A percentile compares a stretch with the other conserved stretches of the same genome.
Evolutionary conservation across 305 asterid genomes (phyloP).

Genomic region (Fraxinus sp.): DNA sequence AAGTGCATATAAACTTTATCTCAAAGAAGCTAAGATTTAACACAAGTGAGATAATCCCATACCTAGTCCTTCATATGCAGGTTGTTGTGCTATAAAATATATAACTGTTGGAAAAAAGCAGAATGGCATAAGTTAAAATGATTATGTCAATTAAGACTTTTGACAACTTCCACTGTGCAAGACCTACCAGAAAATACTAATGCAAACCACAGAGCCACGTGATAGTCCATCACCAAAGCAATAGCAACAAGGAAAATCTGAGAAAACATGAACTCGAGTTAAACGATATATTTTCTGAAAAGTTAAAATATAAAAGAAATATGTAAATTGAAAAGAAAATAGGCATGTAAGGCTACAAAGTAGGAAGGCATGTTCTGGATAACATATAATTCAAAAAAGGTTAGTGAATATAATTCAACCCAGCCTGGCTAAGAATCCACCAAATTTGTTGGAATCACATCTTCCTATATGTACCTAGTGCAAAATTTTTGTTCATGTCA

Average conservation of each 20-base stretch:
- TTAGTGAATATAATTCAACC: neutral
- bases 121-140: neutral
- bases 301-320: neutral
- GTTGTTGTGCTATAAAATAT: conserved; percentile 70
- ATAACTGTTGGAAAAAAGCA: conserved; percentile 54
- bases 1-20: conserved; percentile 15
- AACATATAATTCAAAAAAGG: neutral
- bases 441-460: neutral
- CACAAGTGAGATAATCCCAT: conserved; percentile 15
- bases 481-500: neutral
- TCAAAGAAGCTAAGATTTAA: neutral
- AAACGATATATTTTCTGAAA: conserved; percentile 6
- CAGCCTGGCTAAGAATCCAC: conserved; percentile 1
- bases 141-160: neutral
- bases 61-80: conserved; percentile 73
- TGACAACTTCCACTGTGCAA: conserved; percentile 11
- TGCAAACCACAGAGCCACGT: conserved; percentile 85
- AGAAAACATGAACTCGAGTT: conserved; percentile 27
- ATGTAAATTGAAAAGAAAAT: conserved; percentile 17
- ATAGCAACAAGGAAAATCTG: conserved; percentile 85
- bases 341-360: conserved; percentile 15
- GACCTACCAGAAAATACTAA: conserved; percentile 72
- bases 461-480: neutral
- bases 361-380: neutral
- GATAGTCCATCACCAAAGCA: conserved; percentile 82